phyloP scores from a whole-genome alignment of 106 monocot genomes.

The Platanthera zijinensis region DNA sequence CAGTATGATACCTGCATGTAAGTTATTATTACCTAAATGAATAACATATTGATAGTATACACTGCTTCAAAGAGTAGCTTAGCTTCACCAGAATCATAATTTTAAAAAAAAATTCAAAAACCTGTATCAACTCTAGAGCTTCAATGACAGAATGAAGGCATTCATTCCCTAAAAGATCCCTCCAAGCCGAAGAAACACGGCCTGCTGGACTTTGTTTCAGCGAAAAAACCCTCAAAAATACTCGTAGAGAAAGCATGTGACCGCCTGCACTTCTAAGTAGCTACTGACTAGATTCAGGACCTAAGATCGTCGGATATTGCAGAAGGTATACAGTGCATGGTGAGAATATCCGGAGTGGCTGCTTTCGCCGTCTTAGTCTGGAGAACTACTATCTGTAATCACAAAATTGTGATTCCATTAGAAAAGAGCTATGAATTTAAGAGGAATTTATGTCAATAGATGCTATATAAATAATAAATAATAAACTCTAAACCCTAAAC shows the following conservation, averaged over 20 bases:
- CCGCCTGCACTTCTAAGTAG: background rate
- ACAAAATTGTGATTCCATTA: background rate
- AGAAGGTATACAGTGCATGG: slow-evolving; percentile 84
- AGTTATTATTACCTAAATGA: background rate
- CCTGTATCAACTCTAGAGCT: background rate
- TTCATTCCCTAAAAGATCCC: background rate
- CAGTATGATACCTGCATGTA: background rate
- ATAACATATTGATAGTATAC: background rate
- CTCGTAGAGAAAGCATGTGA: background rate
- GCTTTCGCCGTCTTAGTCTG: slow-evolving; percentile 73
- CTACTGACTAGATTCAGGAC: slow-evolving; percentile 20
- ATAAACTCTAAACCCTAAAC: background rate
- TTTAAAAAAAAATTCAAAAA: background rate
- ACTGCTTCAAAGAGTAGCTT: background rate
- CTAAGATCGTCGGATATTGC: slow-evolving; percentile 79
- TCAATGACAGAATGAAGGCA: background rate
- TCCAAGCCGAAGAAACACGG: background rate
- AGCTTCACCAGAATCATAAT: background rate
- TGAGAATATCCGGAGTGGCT: slow-evolving; percentile 80
- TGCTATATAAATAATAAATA: background rate
- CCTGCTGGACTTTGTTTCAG: background rate
- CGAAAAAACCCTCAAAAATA: background rate
- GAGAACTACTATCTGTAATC: slow-evolving; percentile 70
- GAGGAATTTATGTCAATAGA: background rate
- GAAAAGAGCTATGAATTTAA: background rate